A percentile compares a stretch with the other conserved stretches of the same genome.
Evolutionary conservation across 2,329 filamentous ascomycete genomes (phyloP).

Genomic region (Thielaviopsis populi): DNA sequence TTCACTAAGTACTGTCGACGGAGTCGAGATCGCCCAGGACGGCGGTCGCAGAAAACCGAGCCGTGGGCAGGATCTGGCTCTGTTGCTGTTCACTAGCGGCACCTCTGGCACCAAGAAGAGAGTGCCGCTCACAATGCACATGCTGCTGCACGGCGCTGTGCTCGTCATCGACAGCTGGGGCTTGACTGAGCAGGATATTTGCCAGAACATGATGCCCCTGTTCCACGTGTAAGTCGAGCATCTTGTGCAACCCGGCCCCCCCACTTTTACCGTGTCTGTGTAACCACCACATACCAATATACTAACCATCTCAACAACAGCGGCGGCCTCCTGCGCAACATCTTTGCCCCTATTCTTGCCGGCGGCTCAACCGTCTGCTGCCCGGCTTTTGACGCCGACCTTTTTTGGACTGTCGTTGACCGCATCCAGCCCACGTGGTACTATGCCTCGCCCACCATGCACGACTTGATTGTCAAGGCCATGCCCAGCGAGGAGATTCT

Average conservation of each 20-base stretch:
- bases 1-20: constrained; percentile 19
- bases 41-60: constrained; percentile 24
- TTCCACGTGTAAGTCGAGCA: constrained; percentile 35
- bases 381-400: constrained; percentile 36
- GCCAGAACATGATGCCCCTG: constrained; percentile 45
- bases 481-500: constrained; percentile 27
- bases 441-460: constrained; percentile 43
- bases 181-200: constrained; percentile 32
- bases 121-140: constrained; percentile 37
- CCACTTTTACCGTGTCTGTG: not conserved
- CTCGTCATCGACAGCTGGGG: constrained; percentile 41
- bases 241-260: not conserved
- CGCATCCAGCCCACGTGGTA: constrained; percentile 38
- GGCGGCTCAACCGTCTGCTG: constrained; percentile 41
- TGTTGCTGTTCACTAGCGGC: constrained; percentile 42
- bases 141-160: constrained; percentile 35
- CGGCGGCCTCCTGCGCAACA: constrained; percentile 38
- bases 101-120: constrained; percentile 45
- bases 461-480: constrained; percentile 37
- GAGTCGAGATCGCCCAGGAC: constrained; percentile 14
- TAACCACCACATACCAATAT: not conserved
- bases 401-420: constrained; percentile 41
- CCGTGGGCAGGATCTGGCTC: constrained; percentile 30
- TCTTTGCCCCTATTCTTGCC: constrained; percentile 39
- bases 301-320: constrained; percentile 20